phyloP scores from a whole-genome alignment of 2,329 filamentous ascomycete genomes.

The Daldinia sp. region DNA sequence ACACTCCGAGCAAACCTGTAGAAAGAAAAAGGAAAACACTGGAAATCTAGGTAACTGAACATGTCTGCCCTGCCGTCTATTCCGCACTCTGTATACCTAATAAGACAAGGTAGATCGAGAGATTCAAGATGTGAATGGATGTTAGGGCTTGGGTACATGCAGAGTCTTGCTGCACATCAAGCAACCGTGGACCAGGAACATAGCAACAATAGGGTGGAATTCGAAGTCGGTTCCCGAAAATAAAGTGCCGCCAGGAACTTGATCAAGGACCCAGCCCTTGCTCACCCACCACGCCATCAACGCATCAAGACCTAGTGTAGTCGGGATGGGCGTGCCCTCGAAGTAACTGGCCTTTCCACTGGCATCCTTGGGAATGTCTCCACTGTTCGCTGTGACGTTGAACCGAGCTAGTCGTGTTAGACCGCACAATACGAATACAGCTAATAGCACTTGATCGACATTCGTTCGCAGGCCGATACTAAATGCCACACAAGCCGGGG shows the following conservation, averaged over 20 bases:
- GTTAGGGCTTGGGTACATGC: slow-evolving; percentile 86
- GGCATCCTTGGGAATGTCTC: slow-evolving; percentile 86
- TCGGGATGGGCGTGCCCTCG: slow-evolving; percentile 96
- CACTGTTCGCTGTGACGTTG: slow-evolving; percentile 84
- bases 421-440: slow-evolving; percentile 93
- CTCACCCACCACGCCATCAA: slow-evolving; percentile 91
- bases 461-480: slow-evolving; percentile 86
- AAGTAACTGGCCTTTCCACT: slow-evolving; percentile 94
- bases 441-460: slow-evolving; percentile 79
- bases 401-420: slow-evolving; percentile 93
- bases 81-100: not conserved
- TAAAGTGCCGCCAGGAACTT: slow-evolving; percentile 79
- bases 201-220: slow-evolving; percentile 80
- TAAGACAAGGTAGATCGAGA: not conserved
- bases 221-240: slow-evolving; percentile 74
- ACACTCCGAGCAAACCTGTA: not conserved
- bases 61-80: too few relatives aligned
- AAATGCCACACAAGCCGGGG: slow-evolving; percentile 87
- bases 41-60: not conserved
- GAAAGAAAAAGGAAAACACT: not conserved
- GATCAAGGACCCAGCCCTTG: slow-evolving; percentile 79
- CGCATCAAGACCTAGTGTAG: slow-evolving; percentile 79
- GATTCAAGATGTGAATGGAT: not conserved
- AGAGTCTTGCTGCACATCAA: slow-evolving; percentile 96
- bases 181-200: slow-evolving; percentile 91